Conservation (phyloP, 768 basidiomycete species). For the Hysterangium stoloniferum region DNA sequence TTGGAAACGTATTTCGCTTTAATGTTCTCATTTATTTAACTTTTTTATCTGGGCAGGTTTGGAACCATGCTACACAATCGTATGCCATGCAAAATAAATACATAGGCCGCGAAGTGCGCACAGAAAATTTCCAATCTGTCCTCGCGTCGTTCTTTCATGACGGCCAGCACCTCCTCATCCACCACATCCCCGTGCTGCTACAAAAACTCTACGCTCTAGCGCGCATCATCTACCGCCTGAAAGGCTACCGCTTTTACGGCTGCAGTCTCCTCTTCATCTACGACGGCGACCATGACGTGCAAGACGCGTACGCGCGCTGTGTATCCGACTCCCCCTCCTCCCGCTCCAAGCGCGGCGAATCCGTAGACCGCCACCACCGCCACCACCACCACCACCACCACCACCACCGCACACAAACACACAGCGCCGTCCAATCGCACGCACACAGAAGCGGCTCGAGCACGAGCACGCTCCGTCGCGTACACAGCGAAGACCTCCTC, state of each 20-base stretch:
- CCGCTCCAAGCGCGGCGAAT: constrained; percentile 69
- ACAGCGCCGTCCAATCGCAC: background rate
- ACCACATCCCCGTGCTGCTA: constrained; percentile 88
- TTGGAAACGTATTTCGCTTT: constrained; percentile 11
- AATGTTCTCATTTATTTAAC: constrained; percentile 3
- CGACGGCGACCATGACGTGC: constrained; percentile 87
- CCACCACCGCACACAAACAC: constrained; percentile 15
- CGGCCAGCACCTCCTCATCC: constrained; percentile 73
- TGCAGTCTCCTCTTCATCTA: constrained; percentile 96
- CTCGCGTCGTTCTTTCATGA: constrained; percentile 80
- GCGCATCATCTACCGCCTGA: constrained; percentile 78
- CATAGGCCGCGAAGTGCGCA: constrained; percentile 81
- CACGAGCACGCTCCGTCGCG: constrained; percentile 52
- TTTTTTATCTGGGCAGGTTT: constrained; percentile 52
- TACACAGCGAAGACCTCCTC: constrained; percentile 75
- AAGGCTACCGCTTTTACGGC: constrained; percentile 97
- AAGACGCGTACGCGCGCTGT: constrained; percentile 61
- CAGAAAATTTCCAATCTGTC: constrained; percentile 76
- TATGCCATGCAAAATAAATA: constrained; percentile 97
- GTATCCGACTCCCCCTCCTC: constrained; percentile 57
- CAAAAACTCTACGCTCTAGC: constrained; percentile 93
- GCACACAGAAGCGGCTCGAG: constrained; percentile 29
- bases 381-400: constrained; percentile 1
- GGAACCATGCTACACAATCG: constrained; percentile 77
- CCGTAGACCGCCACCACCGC: constrained; percentile 47